phyloP scores from a whole-genome alignment of 306 rosid genomes.

The Vigna angularis region DNA sequence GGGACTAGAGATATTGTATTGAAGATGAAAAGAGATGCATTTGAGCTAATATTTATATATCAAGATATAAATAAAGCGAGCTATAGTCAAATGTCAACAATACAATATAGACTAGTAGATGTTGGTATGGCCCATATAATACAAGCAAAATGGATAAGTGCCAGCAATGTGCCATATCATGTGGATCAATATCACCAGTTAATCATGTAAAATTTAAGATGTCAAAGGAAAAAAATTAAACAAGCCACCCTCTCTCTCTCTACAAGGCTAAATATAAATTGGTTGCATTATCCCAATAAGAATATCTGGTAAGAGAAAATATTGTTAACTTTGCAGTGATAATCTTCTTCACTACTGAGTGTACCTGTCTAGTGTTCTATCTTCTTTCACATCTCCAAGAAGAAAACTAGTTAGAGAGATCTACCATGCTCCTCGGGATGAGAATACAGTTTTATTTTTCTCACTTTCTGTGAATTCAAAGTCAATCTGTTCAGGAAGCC shows the following conservation, averaged over 20 bases:
- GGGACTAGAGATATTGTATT: neutral
- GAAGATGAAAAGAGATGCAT: conserved; percentile 41
- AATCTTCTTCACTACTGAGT: conserved; percentile 4
- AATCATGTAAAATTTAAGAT: conserved; percentile 5
- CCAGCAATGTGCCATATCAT: conserved; percentile 41
- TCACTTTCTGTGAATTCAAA: conserved; percentile 5
- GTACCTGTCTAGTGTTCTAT: conserved; percentile 40
- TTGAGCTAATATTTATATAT: conserved; percentile 33
- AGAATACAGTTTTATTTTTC: conserved; percentile 9
- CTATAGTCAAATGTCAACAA: conserved; percentile 44
- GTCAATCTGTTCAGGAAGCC: conserved; percentile 9
- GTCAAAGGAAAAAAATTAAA: neutral
- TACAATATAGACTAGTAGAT: conserved; percentile 30
- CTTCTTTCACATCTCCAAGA: conserved; percentile 42
- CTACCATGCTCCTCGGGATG: conserved; percentile 11
- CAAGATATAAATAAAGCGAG: conserved; percentile 30
- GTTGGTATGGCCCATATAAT: conserved; percentile 34
- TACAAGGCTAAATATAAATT: conserved; percentile 9
- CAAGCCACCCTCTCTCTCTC: neutral
- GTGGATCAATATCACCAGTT: conserved; percentile 37
- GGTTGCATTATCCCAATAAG: conserved; percentile 1
- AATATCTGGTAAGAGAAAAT: neutral
- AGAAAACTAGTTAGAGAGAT: conserved; percentile 38
- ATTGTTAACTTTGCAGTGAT: neutral
- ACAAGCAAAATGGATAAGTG: conserved; percentile 44